Evolutionary conservation across 2,329 filamentous ascomycete species (phyloP).

Genomic region (Triangularia setosa): DNA sequence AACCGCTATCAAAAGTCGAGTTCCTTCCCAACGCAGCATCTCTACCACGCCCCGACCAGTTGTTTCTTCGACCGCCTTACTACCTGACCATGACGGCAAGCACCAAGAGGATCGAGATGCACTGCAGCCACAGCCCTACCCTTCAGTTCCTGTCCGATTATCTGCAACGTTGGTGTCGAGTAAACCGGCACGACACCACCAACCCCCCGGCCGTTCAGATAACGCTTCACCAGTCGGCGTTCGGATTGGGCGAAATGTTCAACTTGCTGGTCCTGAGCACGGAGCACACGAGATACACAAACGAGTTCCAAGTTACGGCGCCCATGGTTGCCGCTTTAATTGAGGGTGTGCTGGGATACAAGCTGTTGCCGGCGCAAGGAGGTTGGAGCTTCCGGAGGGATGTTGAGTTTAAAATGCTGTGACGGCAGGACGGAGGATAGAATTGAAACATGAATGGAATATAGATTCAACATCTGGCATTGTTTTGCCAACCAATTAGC

Average conservation of each 20-base stretch:
- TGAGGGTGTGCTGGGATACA: conserved; percentile 46
- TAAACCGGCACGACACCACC: conserved; percentile 36
- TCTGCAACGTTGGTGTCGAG: conserved; percentile 44
- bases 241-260: conserved; percentile 41
- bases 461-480: not conserved
- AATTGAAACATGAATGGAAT: too few relatives aligned
- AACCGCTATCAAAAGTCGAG: conserved; percentile 33
- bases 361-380: conserved; percentile 26
- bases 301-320: conserved; percentile 36
- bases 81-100: conserved; percentile 39
- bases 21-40: conserved; percentile 40
- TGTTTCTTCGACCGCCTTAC: conserved; percentile 46
- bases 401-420: conserved; percentile 30
- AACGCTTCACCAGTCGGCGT: conserved; percentile 41
- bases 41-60: conserved; percentile 45
- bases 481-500: not conserved
- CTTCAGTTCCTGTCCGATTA: conserved; percentile 44
- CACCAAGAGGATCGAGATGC: conserved; percentile 36
- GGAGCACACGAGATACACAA: conserved; percentile 29
- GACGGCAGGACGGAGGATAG: not conserved
- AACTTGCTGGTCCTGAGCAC: conserved; percentile 41
- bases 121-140: conserved; percentile 46
- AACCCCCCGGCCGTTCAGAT: conserved; percentile 41
- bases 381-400: conserved; percentile 32
- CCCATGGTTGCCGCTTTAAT: conserved; percentile 44